Base-by-base conservation (phyloP, 116 monocot genomes). In the Cymodocea nodosa region DNA sequence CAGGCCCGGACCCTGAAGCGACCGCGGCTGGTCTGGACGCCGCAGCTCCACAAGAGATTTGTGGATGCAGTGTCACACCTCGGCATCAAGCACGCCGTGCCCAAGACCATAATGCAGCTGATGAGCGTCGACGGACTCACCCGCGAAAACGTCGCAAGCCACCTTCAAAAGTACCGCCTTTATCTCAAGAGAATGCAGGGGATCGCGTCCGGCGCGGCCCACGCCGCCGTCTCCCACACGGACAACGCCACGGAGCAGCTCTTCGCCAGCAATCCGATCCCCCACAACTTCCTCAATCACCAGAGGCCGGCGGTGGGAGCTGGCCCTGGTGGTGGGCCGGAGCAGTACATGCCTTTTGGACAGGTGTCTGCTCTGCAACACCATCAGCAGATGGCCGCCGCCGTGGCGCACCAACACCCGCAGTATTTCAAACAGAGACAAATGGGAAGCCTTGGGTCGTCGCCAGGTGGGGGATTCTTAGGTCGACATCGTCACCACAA, bases 111-210 rank as follows among this genome's bases (percentile, higher is more conserved):
- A 71, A 87, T 87, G 92, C 92, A 87, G 75, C 75, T 92, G 57
- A 92, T 92, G 92, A 87, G 80, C 72, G 92, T 92, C n/a, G 87
- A 92, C 40, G 92, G 92, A n/a, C 82, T 92, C 23, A 91, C 87
- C 5, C 73, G 91, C 4, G 91, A 91, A 74, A 91, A 91, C 84
- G 91, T 91, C 34, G 92, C 92, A 18, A 85, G 85, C 56, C 92
- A 92, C 67, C 83, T 92, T n/a, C 92, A 92, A 71, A 92, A 92
- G 79, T 92, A 92, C 63, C 70, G 87, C 4, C 79, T 92, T 48
- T 92, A 87, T 71, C 81, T 92, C 61, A 92, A 85, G 83, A 78
- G 85, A 55, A 83, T 87, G 88, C 92, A 92, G 78, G 87, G 83
- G 35, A 78, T 84, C 65, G 51, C 65, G 49, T 61, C 68, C 10